These are phyloP conservation scores for Diaporthe longicolla DNA, from an alignment of 2,329 filamentous ascomycete species.

Conservation along the genomic window DNA sequence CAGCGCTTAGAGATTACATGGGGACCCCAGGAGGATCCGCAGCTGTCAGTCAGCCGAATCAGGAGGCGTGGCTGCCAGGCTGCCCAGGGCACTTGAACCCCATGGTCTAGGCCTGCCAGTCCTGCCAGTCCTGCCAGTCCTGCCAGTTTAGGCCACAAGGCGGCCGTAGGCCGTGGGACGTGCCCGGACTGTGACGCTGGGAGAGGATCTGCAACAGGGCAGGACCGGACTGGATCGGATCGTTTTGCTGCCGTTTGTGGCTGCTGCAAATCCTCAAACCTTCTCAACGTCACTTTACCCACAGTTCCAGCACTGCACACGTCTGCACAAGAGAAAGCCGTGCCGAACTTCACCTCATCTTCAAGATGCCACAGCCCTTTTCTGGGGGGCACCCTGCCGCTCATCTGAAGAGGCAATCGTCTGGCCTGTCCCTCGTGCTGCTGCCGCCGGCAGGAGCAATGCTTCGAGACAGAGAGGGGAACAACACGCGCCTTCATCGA, in stretches of 20 bases:
- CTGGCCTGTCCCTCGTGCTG: background rate
- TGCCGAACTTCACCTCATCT: conserved; percentile 21
- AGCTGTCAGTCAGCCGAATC: conserved; percentile 19
- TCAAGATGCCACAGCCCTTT: background rate
- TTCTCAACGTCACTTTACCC: conserved; percentile 19
- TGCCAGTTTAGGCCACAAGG: conserved; percentile 9
- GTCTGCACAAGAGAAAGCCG: background rate
- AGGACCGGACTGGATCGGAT: conserved; percentile 21
- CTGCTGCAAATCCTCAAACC: conserved; percentile 26
- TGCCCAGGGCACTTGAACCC: background rate
- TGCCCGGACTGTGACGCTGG: conserved; percentile 10
- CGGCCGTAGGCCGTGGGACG: conserved; percentile 6
- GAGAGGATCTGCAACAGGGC: conserved; percentile 27
- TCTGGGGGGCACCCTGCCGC: background rate
- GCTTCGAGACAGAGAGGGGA: background rate
- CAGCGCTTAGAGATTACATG: conserved; percentile 32
- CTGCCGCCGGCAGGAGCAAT: conserved; percentile 13
- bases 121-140: conserved; percentile 1
- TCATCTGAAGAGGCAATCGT: background rate
- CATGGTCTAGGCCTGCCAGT: conserved; percentile 12
- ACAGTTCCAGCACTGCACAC: background rate
- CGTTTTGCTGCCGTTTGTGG: conserved; percentile 30
- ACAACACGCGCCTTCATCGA: background rate
- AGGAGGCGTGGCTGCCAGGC: conserved; percentile 7
- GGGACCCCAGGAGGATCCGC: background rate